Evolutionary conservation across 129 eudicot genomes (phyloP), one percentile per base, ranked within the genome.

Genomic region (Pseudognaphalium luteoalbum): DNA sequence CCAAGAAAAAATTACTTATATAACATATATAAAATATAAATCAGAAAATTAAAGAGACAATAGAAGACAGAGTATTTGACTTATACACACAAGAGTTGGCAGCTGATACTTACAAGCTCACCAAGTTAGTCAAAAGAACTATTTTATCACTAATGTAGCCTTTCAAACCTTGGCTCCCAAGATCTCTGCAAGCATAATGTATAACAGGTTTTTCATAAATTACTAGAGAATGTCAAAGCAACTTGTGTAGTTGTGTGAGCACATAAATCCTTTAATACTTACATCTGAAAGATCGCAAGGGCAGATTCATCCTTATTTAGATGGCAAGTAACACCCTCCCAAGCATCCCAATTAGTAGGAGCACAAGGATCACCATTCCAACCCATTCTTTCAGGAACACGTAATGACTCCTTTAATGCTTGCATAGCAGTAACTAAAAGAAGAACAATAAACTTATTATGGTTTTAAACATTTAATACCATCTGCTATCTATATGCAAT

Each of bases 361-460:
- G 99, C 93, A 68, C 99, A 95, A 20, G 99, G 99, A 73, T 95
- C 99, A 41, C 99, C 99, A 78, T 95, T 95, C 99, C 99, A 95
- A 12, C 99, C 97, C 99, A 95, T 91, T 75, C 99, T 85, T 44
- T 84, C 90, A 0, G 99, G 99, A 66, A 95, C 87, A n/a, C 85
- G 90, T 41, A 95, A 89, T 14, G 99, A 87, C 59, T 87, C 96
- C 82, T 91, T 95, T 65, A 95, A 75, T 37, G 96, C 86, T 82
- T 77, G 86, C 99, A 95, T 95, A 16, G 99, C 99, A 74, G 67
- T 28, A 25, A 83, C 99, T 95, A 77, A 75, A 16, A 66, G 17
- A 68, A 28, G 41, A 65, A 30, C 21, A 68, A 29, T n/a, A 4
- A 69, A 61, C 63, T 56, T 58, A 71, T 75, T 64, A 73, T 44